phyloP scores from a whole-genome alignment of 78 protist genomes.

The Protostelium mycophagum region DNA sequence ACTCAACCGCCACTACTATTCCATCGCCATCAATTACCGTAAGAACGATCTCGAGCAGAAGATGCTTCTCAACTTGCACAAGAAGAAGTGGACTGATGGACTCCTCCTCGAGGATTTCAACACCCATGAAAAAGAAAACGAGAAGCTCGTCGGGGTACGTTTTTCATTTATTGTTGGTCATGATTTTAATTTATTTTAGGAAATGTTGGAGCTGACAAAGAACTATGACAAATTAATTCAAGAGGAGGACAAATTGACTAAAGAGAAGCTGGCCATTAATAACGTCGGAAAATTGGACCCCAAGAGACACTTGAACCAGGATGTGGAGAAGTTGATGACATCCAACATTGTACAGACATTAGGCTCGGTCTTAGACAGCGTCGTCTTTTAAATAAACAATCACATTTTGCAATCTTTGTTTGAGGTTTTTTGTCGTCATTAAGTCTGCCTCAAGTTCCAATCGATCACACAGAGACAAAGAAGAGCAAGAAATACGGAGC shows the following conservation, averaged over 20 bases:
- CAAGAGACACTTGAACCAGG: conserved; percentile 83
- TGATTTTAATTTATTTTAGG: conserved; percentile 12
- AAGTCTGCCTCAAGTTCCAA: too few species aligned
- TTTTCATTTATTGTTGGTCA: conserved; percentile 3
- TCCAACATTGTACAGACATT: conserved; percentile 71
- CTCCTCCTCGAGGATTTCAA: conserved; percentile 71
- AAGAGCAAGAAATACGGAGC: too few species aligned
- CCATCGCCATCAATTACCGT: conserved; percentile 91
- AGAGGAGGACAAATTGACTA: conserved; percentile 78
- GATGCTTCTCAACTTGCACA: conserved; percentile 92
- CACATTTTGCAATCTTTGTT: too few species aligned
- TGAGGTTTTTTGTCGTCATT: too few species aligned
- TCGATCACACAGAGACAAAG: too few species aligned
- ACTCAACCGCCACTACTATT: conserved; percentile 97
- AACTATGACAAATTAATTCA: conserved; percentile 77
- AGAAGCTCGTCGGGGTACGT: conserved; percentile 61
- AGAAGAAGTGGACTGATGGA: conserved; percentile 94
- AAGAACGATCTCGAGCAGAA: conserved; percentile 97
- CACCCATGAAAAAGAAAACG: conserved; percentile 71
- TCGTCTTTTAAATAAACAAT: neutral
- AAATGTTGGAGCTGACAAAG: conserved; percentile 73
- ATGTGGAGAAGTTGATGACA: conserved; percentile 85
- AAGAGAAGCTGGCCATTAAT: conserved; percentile 73
- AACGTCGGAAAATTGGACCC: conserved; percentile 80
- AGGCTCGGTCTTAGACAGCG: neutral